A percentile compares a stretch with the other conserved stretches of the same genome.
phyloP scores from a whole-genome alignment of 306 rosid species.

The Lablab purpureus region DNA sequence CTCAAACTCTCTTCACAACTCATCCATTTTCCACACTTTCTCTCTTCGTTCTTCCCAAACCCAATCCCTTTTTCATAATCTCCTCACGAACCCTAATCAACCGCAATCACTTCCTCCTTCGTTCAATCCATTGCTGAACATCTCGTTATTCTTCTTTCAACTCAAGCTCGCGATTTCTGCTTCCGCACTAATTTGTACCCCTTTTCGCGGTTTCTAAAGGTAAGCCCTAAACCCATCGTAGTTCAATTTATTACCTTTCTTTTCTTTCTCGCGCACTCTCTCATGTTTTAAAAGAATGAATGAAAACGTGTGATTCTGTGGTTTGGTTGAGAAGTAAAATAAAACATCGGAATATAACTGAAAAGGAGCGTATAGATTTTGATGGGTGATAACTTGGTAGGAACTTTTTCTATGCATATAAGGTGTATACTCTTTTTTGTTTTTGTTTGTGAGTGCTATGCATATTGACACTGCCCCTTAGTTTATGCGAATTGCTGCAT shows the following conservation, averaged over 20 bases:
- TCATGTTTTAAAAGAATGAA: neutral
- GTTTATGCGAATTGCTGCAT: neutral
- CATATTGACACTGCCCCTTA: neutral
- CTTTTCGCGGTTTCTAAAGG: neutral
- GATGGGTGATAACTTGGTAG: neutral
- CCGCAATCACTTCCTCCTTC: neutral
- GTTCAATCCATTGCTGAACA: neutral
- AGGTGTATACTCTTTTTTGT: neutral
- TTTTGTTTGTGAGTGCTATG: neutral
- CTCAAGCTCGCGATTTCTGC: neutral
- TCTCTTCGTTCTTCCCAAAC: neutral
- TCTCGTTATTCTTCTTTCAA: neutral
- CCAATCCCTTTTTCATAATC: neutral
- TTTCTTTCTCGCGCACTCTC: no score
- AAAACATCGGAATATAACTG: neutral
- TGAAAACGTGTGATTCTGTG: neutral
- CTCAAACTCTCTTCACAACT: neutral
- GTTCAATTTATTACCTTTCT: neutral
- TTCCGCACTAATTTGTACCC: neutral
- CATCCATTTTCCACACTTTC: neutral
- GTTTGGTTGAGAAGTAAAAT: neutral
- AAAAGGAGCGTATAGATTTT: neutral
- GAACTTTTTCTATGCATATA: neutral
- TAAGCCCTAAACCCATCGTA: neutral
- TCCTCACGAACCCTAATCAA: neutral